Percentiles rank a stretch among this genome's conserved stretches.
phyloP scores from a whole-genome alignment of 1,284 basidiomycete genomes.

The Puccinia polysora region DNA sequence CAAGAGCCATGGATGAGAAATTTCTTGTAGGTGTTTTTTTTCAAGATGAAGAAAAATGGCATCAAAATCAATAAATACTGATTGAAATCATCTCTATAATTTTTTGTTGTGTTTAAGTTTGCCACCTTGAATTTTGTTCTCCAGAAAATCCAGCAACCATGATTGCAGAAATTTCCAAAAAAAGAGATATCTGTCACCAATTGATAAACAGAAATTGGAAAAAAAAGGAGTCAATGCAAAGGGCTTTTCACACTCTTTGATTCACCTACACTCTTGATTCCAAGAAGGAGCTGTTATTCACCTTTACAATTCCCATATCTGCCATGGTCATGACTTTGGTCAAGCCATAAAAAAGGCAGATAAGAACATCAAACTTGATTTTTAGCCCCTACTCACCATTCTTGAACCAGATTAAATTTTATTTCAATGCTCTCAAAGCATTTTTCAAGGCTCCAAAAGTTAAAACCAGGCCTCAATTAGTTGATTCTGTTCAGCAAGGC shows the following conservation, averaged over 20 bases:
- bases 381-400: conserved; percentile 7
- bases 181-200: conserved; percentile 2
- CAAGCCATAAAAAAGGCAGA: neutral
- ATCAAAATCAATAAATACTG: too few species aligned
- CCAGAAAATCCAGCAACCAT: neutral
- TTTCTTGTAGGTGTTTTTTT: too few species aligned
- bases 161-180: conserved; percentile 22
- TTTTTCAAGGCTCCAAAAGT: too few species aligned
- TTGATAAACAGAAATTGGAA: neutral
- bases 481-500: too few species aligned
- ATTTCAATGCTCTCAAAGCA: neutral
- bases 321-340: neutral
- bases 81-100: too few species aligned
- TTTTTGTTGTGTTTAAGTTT: neutral
- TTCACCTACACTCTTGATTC: conserved; percentile 13
- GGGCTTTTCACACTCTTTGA: conserved; percentile 7
- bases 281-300: neutral
- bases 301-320: conserved; percentile 6
- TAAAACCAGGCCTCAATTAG: too few species aligned
- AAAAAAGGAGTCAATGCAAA: too few species aligned
- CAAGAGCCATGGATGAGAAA: too few species aligned
- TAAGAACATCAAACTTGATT: neutral
- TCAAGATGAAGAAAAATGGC: too few species aligned
- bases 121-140: neutral
- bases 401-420: neutral